Evolutionary conservation across 1,139 yeast genomes (phyloP).

Genomic region (Magnusiomyces ingens): DNA sequence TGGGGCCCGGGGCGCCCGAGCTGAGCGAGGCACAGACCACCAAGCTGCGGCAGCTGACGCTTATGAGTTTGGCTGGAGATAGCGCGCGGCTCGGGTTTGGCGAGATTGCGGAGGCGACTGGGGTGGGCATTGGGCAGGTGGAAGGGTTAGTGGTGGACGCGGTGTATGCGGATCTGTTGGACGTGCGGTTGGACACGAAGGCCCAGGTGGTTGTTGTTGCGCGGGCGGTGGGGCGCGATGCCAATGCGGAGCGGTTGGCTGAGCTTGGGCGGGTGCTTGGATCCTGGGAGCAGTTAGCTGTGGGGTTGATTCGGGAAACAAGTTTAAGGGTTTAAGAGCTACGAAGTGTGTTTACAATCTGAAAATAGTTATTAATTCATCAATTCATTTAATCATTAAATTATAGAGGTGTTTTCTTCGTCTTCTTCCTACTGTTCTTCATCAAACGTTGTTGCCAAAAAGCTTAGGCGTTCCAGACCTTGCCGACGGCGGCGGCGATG

Average conservation of each 20-base stretch:
- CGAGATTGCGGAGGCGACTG: constrained; percentile 15
- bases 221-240: constrained; percentile 22
- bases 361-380: background rate
- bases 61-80: constrained; percentile 19
- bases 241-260: constrained; percentile 17
- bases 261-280: constrained; percentile 15
- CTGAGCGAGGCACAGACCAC: constrained; percentile 16
- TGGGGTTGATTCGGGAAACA: background rate
- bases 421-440: background rate
- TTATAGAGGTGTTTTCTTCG: background rate
- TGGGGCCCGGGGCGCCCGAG: constrained; percentile 8
- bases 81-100: constrained; percentile 16
- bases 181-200: constrained; percentile 25
- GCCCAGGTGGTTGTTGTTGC: constrained; percentile 20
- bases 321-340: background rate
- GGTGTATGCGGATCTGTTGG: constrained; percentile 23
- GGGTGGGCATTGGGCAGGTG: constrained; percentile 17
- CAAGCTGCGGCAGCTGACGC: constrained; percentile 22
- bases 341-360: background rate
- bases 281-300: constrained; percentile 9
- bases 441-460: too few relatives aligned
- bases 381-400: background rate
- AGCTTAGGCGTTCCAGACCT: constrained; percentile 37
- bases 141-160: constrained; percentile 25
- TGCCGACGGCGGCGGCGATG: constrained; percentile 35